Evolutionary conservation across 2,329 filamentous ascomycete species (phyloP).

Genomic region (Pseudopyricularia cyperi): DNA sequence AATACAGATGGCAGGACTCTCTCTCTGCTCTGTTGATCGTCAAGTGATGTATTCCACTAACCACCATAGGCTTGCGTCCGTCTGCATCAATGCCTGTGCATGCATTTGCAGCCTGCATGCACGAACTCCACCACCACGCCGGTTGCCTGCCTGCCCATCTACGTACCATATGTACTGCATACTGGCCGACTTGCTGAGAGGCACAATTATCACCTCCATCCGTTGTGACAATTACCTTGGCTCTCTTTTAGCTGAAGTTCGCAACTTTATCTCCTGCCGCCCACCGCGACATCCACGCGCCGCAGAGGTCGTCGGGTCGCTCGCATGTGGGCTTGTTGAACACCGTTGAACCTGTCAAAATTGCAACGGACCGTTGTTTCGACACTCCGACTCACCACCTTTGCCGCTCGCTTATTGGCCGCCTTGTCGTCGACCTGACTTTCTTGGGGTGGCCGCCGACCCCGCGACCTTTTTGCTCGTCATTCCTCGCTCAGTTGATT

Average conservation of each 20-base stretch:
- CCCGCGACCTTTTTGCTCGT: slow-evolving; percentile 1
- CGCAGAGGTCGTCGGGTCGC: neutral
- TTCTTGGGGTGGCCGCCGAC: neutral
- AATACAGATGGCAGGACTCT: too few relatives aligned
- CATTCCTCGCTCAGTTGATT: neutral
- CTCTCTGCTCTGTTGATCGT: too few relatives aligned
- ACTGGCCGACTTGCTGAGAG: too few relatives aligned
- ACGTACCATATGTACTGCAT: too few relatives aligned
- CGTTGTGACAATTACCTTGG: too few relatives aligned
- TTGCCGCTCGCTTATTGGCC: slow-evolving; percentile 3
- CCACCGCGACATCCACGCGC: neutral
- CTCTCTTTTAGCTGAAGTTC: too few relatives aligned
- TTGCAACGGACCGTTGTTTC: neutral
- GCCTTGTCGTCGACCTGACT: slow-evolving; percentile 3
- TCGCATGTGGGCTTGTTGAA: slow-evolving; percentile 1
- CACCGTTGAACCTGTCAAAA: slow-evolving; percentile 4
- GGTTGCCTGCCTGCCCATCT: neutral
- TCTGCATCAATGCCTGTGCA: too few relatives aligned
- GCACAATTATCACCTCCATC: too few relatives aligned
- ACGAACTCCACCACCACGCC: too few relatives aligned
- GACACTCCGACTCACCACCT: neutral
- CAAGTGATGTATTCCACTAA: too few relatives aligned
- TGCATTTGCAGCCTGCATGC: neutral
- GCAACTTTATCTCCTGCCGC: neutral
- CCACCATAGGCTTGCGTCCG: too few relatives aligned